phyloP scores from a whole-genome alignment of 2,329 filamentous ascomycete species.

The Colletotrichum karsti region DNA sequence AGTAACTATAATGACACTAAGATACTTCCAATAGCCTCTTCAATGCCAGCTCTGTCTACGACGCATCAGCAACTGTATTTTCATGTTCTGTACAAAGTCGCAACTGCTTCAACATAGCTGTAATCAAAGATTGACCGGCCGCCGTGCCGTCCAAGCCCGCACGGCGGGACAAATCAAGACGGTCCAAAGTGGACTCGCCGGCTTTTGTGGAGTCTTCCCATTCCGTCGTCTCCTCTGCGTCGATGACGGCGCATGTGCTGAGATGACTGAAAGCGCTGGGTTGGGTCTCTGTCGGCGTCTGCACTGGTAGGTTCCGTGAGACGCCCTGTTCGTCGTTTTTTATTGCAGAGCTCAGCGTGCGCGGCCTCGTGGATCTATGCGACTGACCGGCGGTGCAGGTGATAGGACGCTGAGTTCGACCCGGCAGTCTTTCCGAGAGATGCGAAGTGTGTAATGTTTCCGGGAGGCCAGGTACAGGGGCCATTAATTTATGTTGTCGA shows the following conservation, averaged over 20 bases:
- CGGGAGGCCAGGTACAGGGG: not conserved
- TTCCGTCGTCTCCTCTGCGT: not conserved
- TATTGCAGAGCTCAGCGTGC: not conserved
- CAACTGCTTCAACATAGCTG: not conserved
- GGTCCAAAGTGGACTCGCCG: not conserved
- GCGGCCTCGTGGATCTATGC: not conserved
- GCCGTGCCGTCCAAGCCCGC: not conserved
- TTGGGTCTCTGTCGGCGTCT: not conserved
- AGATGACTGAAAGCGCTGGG: not conserved
- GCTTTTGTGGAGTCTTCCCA: not conserved
- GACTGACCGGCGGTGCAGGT: not conserved
- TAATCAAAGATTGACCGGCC: not conserved
- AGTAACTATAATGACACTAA: not conserved
- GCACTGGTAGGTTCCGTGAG: not conserved
- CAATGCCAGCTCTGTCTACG: not conserved
- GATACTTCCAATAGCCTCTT: not conserved
- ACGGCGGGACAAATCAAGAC: not conserved
- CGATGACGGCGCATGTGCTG: not conserved
- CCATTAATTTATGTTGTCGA: not conserved
- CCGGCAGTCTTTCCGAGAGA: not conserved
- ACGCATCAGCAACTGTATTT: not conserved
- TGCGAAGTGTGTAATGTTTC: not conserved
- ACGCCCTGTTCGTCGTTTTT: not conserved
- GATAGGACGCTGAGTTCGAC: not conserved
- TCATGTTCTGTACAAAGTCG: not conserved